A percentile compares a stretch with the other conserved stretches of the same genome.
phyloP scores from a whole-genome alignment of 108 stramenopile genomes.

The Nitzschia inconspicua region DNA sequence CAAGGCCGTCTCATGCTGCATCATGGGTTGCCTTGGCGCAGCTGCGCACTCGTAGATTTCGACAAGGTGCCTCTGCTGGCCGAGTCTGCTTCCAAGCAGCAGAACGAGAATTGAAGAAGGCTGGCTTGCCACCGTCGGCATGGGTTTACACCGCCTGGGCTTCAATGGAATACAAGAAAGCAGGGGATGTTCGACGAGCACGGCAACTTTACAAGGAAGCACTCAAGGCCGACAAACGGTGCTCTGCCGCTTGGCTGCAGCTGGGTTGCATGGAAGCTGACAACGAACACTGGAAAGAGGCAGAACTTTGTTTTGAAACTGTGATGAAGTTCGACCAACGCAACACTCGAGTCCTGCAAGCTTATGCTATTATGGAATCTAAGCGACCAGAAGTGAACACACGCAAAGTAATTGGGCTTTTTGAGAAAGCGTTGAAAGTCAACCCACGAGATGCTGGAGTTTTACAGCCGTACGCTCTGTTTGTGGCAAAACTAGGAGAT shows the following conservation, averaged over 20 bases:
- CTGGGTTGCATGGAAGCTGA: constrained; percentile 83
- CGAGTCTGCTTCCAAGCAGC: constrained; percentile 76
- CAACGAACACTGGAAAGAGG: constrained; percentile 66
- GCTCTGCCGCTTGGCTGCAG: constrained; percentile 80
- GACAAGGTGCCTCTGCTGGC: constrained; percentile 66
- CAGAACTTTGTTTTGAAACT: constrained; percentile 72
- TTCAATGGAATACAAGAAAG: constrained; percentile 77
- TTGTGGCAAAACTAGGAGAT: constrained; percentile 82
- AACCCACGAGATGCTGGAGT: constrained; percentile 84
- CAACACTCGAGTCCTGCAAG: constrained; percentile 84
- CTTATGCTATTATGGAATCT: constrained; percentile 90
- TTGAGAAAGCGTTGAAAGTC: constrained; percentile 79
- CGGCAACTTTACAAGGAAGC: constrained; percentile 61
- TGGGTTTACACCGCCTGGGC: constrained; percentile 89
- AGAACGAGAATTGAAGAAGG: constrained; percentile 60
- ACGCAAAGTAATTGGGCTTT: constrained; percentile 76
- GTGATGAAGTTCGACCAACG: constrained; percentile 79
- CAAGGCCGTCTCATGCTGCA: constrained; percentile 81
- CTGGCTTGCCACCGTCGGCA: constrained; percentile 58
- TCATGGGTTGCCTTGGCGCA: constrained; percentile 85
- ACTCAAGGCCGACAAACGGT: constrained; percentile 67
- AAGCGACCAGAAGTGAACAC: constrained; percentile 67
- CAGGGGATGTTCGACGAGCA: constrained; percentile 47
- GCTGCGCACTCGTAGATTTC: constrained; percentile 74
- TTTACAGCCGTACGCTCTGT: constrained; percentile 85